Conservation (phyloP, 805 yeast genomes). For the Wickerhamomyces subpelliculosus region DNA sequence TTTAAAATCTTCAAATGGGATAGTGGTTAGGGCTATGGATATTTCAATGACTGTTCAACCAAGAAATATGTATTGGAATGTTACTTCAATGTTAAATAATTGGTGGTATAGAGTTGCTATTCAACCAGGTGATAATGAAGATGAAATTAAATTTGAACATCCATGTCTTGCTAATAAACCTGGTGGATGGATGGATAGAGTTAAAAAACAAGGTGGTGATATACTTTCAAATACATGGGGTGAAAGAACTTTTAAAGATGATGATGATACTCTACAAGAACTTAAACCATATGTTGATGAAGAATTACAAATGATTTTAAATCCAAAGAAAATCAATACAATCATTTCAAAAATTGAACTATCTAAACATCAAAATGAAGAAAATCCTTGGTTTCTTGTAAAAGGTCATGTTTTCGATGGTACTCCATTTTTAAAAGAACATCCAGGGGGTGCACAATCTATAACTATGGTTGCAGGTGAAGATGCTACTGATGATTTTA, state of each 20-base stretch:
- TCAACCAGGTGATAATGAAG: conserved; percentile 6
- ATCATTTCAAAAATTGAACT: conserved; percentile 7
- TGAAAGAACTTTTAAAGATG: conserved; percentile 16
- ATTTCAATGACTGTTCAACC: conserved; percentile 29
- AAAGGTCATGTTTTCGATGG: conserved; percentile 31
- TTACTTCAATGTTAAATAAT: conserved; percentile 29
- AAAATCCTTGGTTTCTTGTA: conserved; percentile 22
- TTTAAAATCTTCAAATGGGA: conserved; percentile 19
- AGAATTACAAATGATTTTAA: conserved; percentile 23
- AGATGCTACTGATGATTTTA: conserved; percentile 26
- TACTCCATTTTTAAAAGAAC: conserved; percentile 25
- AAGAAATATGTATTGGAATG: conserved; percentile 31
- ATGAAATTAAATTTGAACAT: conserved; percentile 20
- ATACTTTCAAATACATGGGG: conserved; percentile 26
- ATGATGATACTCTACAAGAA: conserved; percentile 1
- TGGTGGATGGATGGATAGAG: conserved; percentile 32
- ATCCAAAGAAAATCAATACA: conserved; percentile 16
- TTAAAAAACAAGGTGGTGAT: conserved; percentile 26
- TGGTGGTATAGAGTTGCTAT: conserved; percentile 31
- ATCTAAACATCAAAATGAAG: conserved; percentile 4
- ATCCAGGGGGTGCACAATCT: conserved; percentile 25
- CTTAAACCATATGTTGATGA: conserved; percentile 15
- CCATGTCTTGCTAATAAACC: conserved; percentile 20
- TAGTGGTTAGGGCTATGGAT: conserved; percentile 30
- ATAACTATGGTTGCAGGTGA: conserved; percentile 22